Evolutionary conservation across 2,329 filamentous ascomycete genomes (phyloP), one percentile per base, ranked within the genome.

Genomic region (Metarhizium anisopliae): DNA sequence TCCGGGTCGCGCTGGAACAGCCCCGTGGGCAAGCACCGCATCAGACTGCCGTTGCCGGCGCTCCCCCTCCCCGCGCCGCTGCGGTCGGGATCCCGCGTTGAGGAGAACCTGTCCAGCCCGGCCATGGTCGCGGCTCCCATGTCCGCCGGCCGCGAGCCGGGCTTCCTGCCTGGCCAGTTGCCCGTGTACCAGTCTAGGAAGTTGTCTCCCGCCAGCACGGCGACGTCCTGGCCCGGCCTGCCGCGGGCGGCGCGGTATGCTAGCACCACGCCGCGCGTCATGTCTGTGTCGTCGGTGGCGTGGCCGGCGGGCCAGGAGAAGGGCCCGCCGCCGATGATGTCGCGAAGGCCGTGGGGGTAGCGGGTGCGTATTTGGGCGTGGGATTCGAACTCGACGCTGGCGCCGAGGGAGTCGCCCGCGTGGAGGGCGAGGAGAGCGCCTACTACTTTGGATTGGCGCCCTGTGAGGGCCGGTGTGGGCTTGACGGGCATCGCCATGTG

Each of bases 281-380:
- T 65, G 59, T 78, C 75, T 1, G 75, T 77, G 60, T 78, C 75
- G 60, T 78, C 75, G 30, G 76, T 77, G 16, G 75, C 75, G 56
- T 73, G 69, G 7, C 76, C 76, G 0, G 69, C 58, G 0, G 69
- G 55, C 75, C 75, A 78, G 20, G 47, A 11, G 56, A 78, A 77
- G 2, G 62, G 57, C 0, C 76, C 76, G 51, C 76, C 76, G 51
- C 75, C 76, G 18, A 74, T 60, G 38, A 78, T 76, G 10, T 71
- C 67, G 45, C 70, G 70, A 2, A 74, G 59, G 16, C 71, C 72
- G 1, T 61, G 51, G n/a, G 75, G 75, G 55, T 73, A 67, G 1
- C 55, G 6, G 1, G 49, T n/a, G 16, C 62, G 60, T 52, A 77
- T 72, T 4, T 54, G 14, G 0, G 58, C 50, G 65, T 72, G 74